A percentile compares a stretch with the other conserved stretches of the same genome.
phyloP scores from a whole-genome alignment of 345 rosid genomes.

The Geranium brycei region DNA sequence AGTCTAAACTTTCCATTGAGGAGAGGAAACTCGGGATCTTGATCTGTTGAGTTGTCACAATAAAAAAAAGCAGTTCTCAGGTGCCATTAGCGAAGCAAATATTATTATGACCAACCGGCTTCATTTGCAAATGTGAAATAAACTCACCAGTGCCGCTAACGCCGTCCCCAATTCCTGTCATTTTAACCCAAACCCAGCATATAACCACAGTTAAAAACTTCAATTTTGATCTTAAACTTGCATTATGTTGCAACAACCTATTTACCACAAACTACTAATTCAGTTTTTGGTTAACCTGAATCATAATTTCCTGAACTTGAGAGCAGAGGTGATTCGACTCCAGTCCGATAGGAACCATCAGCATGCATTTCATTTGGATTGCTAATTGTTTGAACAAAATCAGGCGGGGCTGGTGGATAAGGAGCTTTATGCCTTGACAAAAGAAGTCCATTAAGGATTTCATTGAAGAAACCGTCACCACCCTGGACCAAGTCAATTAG shows the following conservation, averaged over 20 bases:
- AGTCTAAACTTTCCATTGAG: slow-evolving; percentile 44
- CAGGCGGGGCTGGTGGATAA: slow-evolving; percentile 62
- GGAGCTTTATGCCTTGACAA: slow-evolving; percentile 67
- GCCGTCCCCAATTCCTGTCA: slow-evolving; percentile 31
- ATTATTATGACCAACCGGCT: not conserved
- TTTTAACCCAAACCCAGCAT: not conserved
- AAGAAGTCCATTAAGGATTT: slow-evolving; percentile 78
- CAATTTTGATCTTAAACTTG: slow-evolving; percentile 13
- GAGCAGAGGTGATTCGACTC: slow-evolving; percentile 42
- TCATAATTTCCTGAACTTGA: slow-evolving; percentile 19
- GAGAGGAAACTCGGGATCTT: slow-evolving; percentile 27
- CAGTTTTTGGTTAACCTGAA: slow-evolving; percentile 20
- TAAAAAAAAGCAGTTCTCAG: not conserved
- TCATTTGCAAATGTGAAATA: not conserved
- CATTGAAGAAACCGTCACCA: slow-evolving; percentile 96
- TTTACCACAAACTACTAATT: slow-evolving; percentile 18
- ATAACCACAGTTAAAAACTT: slow-evolving; percentile 5
- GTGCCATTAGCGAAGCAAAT: not conserved
- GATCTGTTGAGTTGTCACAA: slow-evolving; percentile 24
- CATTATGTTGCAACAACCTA: slow-evolving; percentile 9
- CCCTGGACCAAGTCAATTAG: slow-evolving; percentile 40
- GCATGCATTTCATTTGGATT: slow-evolving; percentile 22
- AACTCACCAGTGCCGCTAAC: slow-evolving; percentile 33
- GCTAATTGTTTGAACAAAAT: slow-evolving; percentile 25
- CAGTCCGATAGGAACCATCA: slow-evolving; percentile 26